Percentiles rank a stretch among this genome's conserved stretches.
Evolutionary conservation across 805 yeast species (phyloP).

Genomic region (Yamadazyma laniorum): DNA sequence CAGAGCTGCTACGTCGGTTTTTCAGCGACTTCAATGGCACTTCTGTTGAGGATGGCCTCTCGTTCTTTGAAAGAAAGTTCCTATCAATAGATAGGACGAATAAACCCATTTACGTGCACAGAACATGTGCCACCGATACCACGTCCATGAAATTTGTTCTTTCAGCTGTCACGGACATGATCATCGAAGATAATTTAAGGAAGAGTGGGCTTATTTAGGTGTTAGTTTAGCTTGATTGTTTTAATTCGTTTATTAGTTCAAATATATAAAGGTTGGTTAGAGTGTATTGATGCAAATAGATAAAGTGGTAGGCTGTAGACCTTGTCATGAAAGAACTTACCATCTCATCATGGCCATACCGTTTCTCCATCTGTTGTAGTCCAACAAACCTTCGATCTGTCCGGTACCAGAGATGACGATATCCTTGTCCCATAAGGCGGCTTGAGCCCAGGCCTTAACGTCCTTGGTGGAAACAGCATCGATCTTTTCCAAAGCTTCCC

Average conservation of each 20-base stretch:
- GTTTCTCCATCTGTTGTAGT: constrained; percentile 82
- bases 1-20: constrained; percentile 64
- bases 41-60: constrained; percentile 62
- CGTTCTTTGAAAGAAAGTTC: constrained; percentile 69
- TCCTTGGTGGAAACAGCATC: constrained; percentile 61
- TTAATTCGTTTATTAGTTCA: not conserved
- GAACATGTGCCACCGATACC: constrained; percentile 95
- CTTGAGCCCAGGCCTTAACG: constrained; percentile 71
- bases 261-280: not conserved
- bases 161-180: constrained; percentile 88
- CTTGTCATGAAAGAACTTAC: constrained; percentile 24
- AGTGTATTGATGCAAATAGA: constrained; percentile 4
- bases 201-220: constrained; percentile 66
- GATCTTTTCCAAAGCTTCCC: constrained; percentile 58
- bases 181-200: constrained; percentile 77
- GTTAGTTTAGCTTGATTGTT: not conserved
- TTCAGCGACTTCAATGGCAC: constrained; percentile 76
- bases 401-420: constrained; percentile 82
- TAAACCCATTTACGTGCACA: constrained; percentile 82
- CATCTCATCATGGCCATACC: constrained; percentile 87
- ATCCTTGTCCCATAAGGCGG: constrained; percentile 78
- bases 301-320: not conserved
- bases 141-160: constrained; percentile 85
- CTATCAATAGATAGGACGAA: constrained; percentile 60
- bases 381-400: constrained; percentile 80